Evolutionary conservation across 2,329 filamentous ascomycete species (phyloP).

Genomic region (Pseudogymnoascus pannorum): DNA sequence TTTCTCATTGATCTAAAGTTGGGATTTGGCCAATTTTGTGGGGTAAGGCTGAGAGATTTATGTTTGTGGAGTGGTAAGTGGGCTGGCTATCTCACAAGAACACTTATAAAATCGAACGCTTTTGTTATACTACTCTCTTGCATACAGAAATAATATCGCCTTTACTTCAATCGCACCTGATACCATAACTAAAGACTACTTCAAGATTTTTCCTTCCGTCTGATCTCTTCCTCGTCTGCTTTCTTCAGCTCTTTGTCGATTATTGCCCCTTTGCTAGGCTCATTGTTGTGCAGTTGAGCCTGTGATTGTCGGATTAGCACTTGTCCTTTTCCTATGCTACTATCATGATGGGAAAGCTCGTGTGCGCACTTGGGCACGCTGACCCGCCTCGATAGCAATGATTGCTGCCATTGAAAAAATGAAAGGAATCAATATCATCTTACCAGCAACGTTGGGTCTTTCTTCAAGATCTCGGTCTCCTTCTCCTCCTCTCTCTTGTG

Average conservation of each 20-base stretch:
- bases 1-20: not conserved
- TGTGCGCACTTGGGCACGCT: not conserved
- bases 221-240: conserved; percentile 59
- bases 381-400: not conserved
- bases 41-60: conserved; percentile 4
- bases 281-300: conserved; percentile 63
- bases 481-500: conserved; percentile 35
- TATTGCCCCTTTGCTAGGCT: conserved; percentile 65
- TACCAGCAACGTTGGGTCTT: conserved; percentile 53
- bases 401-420: conserved; percentile 21
- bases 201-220: conserved; percentile 44
- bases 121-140: not conserved
- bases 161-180: not conserved
- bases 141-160: not conserved
- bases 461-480: conserved; percentile 23
- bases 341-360: not conserved
- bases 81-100: not conserved
- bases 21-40: not conserved
- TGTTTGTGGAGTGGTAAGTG: not conserved
- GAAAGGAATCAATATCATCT: conserved; percentile 28
- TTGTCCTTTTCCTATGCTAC: not conserved
- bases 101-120: not conserved
- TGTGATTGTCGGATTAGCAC: conserved; percentile 15
- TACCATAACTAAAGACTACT: not conserved
- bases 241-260: conserved; percentile 61